Evolutionary conservation across 129 eudicot genomes (phyloP).

Genomic region (Silybum marianum): DNA sequence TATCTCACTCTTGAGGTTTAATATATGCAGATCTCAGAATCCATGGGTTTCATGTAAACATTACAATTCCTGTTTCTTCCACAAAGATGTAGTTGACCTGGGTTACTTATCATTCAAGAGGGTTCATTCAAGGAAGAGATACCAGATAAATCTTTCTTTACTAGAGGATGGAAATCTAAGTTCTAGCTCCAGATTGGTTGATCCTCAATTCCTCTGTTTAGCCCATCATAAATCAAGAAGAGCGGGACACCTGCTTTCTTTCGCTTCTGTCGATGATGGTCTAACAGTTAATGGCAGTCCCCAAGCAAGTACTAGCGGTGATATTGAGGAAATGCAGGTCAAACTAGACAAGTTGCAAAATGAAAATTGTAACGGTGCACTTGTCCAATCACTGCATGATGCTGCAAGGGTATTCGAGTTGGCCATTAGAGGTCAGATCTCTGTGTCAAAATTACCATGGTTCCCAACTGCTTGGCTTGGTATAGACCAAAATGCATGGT

Average conservation of each 20-base stretch:
- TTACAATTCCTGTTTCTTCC: constrained; percentile 38
- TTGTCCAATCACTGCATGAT: constrained; percentile 83
- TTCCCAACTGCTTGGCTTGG: constrained; percentile 97
- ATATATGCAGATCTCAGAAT: constrained; percentile 62
- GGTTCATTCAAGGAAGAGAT: constrained; percentile 48
- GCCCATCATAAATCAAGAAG: constrained; percentile 50
- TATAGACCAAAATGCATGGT: constrained; percentile 76
- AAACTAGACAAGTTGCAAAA: constrained; percentile 60
- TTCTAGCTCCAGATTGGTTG: constrained; percentile 38
- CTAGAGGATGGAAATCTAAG: constrained; percentile 33
- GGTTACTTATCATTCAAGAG: constrained; percentile 32
- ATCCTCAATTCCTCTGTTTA: constrained; percentile 30
- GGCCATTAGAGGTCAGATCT: constrained; percentile 61
- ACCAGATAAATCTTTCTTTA: constrained; percentile 39
- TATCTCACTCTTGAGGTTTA: constrained; percentile 19
- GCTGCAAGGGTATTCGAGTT: constrained; percentile 87
- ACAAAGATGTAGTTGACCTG: constrained; percentile 40
- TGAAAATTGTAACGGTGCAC: constrained; percentile 65
- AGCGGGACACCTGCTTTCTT: constrained; percentile 35
- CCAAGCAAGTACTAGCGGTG: constrained; percentile 55
- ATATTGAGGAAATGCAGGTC: constrained; percentile 55
- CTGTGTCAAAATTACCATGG: constrained; percentile 67
- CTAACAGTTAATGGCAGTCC: constrained; percentile 74
- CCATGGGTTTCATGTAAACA: constrained; percentile 56
- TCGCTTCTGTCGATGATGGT: constrained; percentile 84